Base-by-base conservation (phyloP, 2,329 filamentous ascomycete genomes). In the Sporothrix pallida region DNA sequence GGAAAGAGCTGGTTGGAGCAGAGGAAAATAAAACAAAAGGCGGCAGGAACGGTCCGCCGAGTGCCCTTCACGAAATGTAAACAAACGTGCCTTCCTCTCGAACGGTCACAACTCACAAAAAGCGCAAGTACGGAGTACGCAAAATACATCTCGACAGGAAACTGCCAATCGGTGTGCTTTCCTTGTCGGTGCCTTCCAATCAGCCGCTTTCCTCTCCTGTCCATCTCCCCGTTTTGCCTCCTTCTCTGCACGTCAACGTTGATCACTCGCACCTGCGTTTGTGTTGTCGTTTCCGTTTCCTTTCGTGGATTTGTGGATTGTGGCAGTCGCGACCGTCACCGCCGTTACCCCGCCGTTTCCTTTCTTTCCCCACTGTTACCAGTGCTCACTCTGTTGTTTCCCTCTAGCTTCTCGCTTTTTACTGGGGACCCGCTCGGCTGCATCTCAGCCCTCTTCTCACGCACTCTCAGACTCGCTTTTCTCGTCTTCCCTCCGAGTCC, bases 301-400 rank as follows among this genome's bases (percentile, higher is more conserved):
- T 68, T 54, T 12, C 50, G 48, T 54, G 26, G 31, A 37, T 37
- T 37, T 37, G 31, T 37, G 31, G 31, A 6, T 37, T n/a, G 17
- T 50, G 67, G 31, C 15, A 54, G 48, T 70, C 48, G 67, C 48
- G 17, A 52, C 62, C 62, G 42, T 37, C 44, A 68, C 63, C 63
- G 26, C 26, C 68, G 68, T 70, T 70, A 70, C 68, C 68, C 68
- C 68, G 70, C 70, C 44, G 70, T 63, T 63, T 71, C 70, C 70
- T 37, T 52, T 62, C 56, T 17, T 20, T 71, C 70, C 70, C 68
- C 68, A 70, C 68, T 48, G 52, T 52, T 44, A 12, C 31, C 48
- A 52, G 46, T 26, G 23, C 17, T 10, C 31, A 9, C 31, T 42
- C 7, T 56, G 15, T 42, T 70, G 15, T 56, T n/a, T 4, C 42